Percentiles rank a stretch among this genome's conserved stretches.
Evolutionary conservation across 176 grass and related monocot species (phyloP).

Genomic region (Otatea glauca): DNA sequence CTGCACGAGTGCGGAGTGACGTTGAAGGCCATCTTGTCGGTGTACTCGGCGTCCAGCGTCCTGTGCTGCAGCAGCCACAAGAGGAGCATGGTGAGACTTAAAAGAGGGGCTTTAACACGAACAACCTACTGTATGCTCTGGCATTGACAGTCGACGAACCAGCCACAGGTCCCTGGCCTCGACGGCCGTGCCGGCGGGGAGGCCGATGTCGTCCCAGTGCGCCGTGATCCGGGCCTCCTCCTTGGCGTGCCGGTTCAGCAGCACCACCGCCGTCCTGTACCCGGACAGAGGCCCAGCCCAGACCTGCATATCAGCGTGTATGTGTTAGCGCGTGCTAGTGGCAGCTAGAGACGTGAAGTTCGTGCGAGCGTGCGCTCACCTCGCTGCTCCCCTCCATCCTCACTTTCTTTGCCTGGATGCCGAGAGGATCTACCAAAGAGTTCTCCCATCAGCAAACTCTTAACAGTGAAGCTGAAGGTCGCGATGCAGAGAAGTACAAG

Average conservation of each 20-base stretch:
- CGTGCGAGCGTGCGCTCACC: constrained; percentile 31
- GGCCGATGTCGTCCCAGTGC: constrained; percentile 74
- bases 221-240: constrained; percentile 51
- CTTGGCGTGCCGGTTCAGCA: constrained; percentile 56
- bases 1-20: constrained; percentile 61
- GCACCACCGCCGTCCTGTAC: constrained; percentile 60
- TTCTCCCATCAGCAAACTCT: background rate
- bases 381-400: constrained; percentile 80
- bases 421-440: constrained; percentile 53
- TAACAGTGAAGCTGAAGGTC: background rate
- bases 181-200: constrained; percentile 63
- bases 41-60: constrained; percentile 49
- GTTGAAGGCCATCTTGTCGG: constrained; percentile 59
- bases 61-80: constrained; percentile 43
- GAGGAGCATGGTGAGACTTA: background rate
- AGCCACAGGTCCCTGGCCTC: constrained; percentile 75
- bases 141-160: constrained; percentile 32
- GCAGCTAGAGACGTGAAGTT: background rate
- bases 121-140: background rate
- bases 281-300: constrained; percentile 70
- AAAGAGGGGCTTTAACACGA: background rate
- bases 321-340: background rate
- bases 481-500: background rate
- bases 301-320: constrained; percentile 17
- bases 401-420: constrained; percentile 93